Conservation (phyloP, 768 basidiomycete species). For the Lenzites betulinus region DNA sequence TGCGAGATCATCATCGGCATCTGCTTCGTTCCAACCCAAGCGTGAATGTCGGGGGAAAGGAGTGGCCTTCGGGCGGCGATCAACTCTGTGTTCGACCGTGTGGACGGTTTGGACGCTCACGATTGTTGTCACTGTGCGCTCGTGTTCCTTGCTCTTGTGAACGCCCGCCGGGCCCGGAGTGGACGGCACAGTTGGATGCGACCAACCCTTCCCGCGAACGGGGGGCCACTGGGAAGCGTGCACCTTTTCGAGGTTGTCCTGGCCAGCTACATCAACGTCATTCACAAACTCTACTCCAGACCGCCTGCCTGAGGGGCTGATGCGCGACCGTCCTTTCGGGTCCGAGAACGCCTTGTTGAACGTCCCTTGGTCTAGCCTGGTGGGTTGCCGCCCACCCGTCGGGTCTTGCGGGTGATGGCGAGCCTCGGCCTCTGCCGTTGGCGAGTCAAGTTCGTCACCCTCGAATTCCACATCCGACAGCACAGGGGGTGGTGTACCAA, state of each 20-base stretch:
- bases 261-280: background rate
- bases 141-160: slow-evolving; percentile 8
- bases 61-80: slow-evolving; percentile 1
- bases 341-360: slow-evolving; percentile 28
- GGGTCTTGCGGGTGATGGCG: background rate
- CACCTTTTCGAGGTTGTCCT: slow-evolving; percentile 1
- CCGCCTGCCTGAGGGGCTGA: slow-evolving; percentile 5
- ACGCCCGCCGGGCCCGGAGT: background rate
- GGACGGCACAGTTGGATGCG: background rate
- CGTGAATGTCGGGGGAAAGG: background rate
- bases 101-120: slow-evolving; percentile 11
- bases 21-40: background rate
- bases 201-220: background rate
- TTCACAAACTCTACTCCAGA: slow-evolving; percentile 13
- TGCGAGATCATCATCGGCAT: background rate
- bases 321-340: slow-evolving; percentile 12
- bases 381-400: slow-evolving; percentile 17
- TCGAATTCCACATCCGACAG: background rate
- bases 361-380: slow-evolving; percentile 27
- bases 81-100: slow-evolving; percentile 10
- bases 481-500: slow-evolving; percentile 5
- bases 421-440: slow-evolving; percentile 7
- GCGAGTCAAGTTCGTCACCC: slow-evolving; percentile 1
- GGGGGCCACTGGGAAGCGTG: slow-evolving; percentile 19
- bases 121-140: slow-evolving; percentile 6